A percentile compares a stretch with the other conserved stretches of the same genome.
Evolutionary conservation across 2,329 filamentous ascomycete genomes (phyloP).

Genomic region (Ophiobolus disseminans): DNA sequence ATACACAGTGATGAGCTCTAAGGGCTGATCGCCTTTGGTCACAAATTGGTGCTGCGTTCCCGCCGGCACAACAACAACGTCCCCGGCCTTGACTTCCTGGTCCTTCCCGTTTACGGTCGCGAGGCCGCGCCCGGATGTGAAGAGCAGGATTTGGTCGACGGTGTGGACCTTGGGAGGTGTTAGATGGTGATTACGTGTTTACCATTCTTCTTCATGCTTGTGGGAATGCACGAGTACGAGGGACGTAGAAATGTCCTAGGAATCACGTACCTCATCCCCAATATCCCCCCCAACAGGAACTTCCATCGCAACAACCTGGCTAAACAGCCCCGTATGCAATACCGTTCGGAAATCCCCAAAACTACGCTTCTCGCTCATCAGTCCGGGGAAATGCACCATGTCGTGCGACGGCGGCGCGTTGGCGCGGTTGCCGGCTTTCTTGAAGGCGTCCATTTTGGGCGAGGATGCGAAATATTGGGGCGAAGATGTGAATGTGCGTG

Average conservation of each 20-base stretch:
- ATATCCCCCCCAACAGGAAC: constrained; percentile 69
- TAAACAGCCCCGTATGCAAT: constrained; percentile 67
- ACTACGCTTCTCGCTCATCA: constrained; percentile 61
- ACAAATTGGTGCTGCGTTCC: constrained; percentile 72
- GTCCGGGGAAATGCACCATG: constrained; percentile 67
- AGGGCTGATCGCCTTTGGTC: constrained; percentile 64
- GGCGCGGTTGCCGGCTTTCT: constrained; percentile 35
- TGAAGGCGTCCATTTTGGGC: constrained; percentile 31
- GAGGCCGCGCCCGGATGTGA: constrained; percentile 65
- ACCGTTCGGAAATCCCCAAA: constrained; percentile 68
- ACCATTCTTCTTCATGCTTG: not conserved
- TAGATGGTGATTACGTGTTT: not conserved
- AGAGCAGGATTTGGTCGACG: constrained; percentile 70
- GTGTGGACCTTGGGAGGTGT: constrained; percentile 55
- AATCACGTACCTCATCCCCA: constrained; percentile 67
- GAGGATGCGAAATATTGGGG: constrained; percentile 5
- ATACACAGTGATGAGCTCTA: constrained; percentile 70
- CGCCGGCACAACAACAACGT: constrained; percentile 68
- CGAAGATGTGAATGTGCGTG: not conserved
- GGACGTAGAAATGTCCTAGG: not conserved
- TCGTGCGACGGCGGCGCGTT: constrained; percentile 48
- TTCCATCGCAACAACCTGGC: constrained; percentile 70
- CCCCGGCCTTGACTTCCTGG: constrained; percentile 62
- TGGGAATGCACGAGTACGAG: not conserved
- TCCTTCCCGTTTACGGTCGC: constrained; percentile 67